phyloP scores from a whole-genome alignment of 257 asterid genomes.

The Capsicum chinense region DNA sequence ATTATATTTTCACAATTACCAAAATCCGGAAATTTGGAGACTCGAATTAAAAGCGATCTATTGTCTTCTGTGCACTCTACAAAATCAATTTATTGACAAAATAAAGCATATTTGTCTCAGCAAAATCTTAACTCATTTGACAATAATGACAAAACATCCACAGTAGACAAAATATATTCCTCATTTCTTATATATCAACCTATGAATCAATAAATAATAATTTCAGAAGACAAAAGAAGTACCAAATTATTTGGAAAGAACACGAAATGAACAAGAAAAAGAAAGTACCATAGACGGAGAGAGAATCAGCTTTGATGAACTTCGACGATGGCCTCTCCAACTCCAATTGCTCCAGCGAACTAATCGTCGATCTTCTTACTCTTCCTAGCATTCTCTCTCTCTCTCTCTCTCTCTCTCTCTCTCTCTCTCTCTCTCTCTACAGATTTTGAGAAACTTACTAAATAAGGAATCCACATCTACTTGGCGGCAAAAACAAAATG shows the following conservation, averaged over 20 bases:
- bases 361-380: constrained; percentile 58
- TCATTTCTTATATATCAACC: not conserved
- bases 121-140: not conserved
- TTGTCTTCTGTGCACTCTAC: not conserved
- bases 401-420: constrained; percentile 28
- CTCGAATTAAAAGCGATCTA: not conserved
- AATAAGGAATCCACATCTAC: not conserved
- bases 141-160: not conserved
- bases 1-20: no score
- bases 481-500: constrained; percentile 5
- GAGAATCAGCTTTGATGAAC: constrained; percentile 70
- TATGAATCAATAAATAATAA: not conserved
- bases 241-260: not conserved
- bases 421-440: constrained; percentile 27
- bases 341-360: constrained; percentile 66
- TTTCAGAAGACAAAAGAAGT: not conserved
- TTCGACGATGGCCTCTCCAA: constrained; percentile 63
- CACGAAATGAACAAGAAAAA: not conserved
- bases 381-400: constrained; percentile 58
- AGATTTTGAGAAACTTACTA: not conserved
- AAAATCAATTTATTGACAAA: not conserved
- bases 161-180: not conserved
- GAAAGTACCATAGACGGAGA: constrained; percentile 73
- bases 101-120: not conserved
- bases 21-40: not conserved